phyloP scores from a whole-genome alignment of 2,329 filamentous ascomycete species.

The Sporothrix inflata region DNA sequence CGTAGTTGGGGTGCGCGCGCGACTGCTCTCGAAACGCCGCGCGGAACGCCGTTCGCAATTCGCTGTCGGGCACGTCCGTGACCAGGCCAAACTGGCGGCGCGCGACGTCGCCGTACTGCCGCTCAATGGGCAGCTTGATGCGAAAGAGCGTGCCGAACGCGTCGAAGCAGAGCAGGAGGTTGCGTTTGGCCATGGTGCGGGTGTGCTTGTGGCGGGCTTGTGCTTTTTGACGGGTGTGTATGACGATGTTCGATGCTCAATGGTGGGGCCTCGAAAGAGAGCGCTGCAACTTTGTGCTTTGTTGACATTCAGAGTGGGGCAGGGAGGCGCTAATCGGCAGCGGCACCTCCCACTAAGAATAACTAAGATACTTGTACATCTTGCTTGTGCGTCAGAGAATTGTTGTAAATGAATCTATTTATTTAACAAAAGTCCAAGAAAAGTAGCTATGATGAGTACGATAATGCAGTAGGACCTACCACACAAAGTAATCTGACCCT shows the following conservation, averaged over 20 bases:
- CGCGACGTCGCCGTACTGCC: conserved; percentile 59
- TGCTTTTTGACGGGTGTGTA: not conserved
- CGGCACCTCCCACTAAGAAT: not conserved
- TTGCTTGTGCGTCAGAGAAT: too few species aligned
- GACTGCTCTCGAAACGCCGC: conserved; percentile 53
- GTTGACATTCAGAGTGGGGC: not conserved
- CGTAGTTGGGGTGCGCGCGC: conserved; percentile 60
- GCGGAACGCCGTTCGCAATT: conserved; percentile 43
- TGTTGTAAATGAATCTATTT: too few species aligned
- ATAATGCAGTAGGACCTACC: too few species aligned
- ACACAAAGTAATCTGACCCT: too few species aligned
- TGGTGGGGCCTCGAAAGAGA: too few species aligned
- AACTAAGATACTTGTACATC: not conserved
- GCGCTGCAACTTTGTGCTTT: not conserved
- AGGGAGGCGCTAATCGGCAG: not conserved
- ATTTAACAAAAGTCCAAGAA: too few species aligned
- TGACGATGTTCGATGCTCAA: too few species aligned
- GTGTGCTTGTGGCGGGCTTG: not conserved
- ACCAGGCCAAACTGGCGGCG: conserved; percentile 50
- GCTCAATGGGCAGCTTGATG: conserved; percentile 53
- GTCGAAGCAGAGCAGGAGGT: conserved; percentile 64
- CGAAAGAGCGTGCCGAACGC: conserved; percentile 67
- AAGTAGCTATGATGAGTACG: too few species aligned
- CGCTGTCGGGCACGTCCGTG: conserved; percentile 44
- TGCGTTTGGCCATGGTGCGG: conserved; percentile 36